Conservation (phyloP, 345 rosid species). For the Aquilaria sinensis region DNA sequence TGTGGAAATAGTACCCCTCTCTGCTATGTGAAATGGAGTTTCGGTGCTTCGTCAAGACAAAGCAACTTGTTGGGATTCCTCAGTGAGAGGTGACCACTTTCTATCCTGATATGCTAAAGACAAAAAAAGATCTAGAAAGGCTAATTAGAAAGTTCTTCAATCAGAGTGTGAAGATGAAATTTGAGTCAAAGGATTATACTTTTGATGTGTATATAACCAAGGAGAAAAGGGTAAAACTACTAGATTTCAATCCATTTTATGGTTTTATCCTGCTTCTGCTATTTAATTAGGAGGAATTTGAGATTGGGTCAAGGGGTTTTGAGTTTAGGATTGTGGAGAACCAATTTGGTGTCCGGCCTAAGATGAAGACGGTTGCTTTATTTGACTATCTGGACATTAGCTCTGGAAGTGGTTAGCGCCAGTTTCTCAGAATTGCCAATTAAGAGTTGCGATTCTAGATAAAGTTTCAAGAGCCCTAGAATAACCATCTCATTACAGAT, state of each 20-base stretch:
- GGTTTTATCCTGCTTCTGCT: slow-evolving; percentile 58
- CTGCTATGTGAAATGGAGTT: slow-evolving; percentile 65
- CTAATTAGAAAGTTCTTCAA: slow-evolving; percentile 41
- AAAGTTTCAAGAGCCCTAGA: neutral
- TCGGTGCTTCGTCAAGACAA: slow-evolving; percentile 55
- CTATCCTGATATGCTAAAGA: slow-evolving; percentile 47
- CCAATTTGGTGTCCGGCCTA: slow-evolving; percentile 40
- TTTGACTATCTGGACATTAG: slow-evolving; percentile 54
- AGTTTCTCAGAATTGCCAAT: slow-evolving; percentile 46
- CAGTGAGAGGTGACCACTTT: slow-evolving; percentile 75
- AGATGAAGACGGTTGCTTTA: slow-evolving; percentile 57
- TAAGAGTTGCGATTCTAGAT: slow-evolving; percentile 30
- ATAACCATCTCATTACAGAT: no score
- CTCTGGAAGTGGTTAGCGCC: slow-evolving; percentile 73
- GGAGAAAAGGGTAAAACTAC: slow-evolving; percentile 39
- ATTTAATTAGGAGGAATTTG: slow-evolving; percentile 67
- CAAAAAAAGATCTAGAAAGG: slow-evolving; percentile 25
- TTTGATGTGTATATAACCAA: slow-evolving; percentile 56
- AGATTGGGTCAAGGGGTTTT: slow-evolving; percentile 17
- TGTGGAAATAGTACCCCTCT: slow-evolving; percentile 62
- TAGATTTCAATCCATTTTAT: slow-evolving; percentile 81
- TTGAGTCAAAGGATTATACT: slow-evolving; percentile 45
- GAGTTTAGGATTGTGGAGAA: slow-evolving; percentile 65
- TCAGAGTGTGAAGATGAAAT: slow-evolving; percentile 28
- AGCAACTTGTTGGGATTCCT: slow-evolving; percentile 50